Evolutionary conservation across 176 grass and related monocot genomes (phyloP), one percentile per base, ranked within the genome.

Genomic region (Oryza officinalis): DNA sequence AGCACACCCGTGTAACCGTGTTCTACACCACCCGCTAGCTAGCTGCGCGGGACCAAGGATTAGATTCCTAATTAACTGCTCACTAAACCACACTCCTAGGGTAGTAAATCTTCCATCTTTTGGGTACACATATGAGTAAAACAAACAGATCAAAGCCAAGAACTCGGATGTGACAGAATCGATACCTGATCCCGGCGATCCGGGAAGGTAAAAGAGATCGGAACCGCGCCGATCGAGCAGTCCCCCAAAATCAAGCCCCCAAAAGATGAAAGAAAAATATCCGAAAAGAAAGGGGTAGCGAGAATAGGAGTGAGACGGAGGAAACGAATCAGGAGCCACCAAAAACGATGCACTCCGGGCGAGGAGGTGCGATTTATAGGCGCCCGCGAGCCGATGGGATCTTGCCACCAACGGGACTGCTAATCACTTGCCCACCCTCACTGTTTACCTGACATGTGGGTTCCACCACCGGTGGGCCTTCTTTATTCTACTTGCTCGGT

Each of bases 161-260:
- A 61, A 61, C 22, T 11, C 8, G 8, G 57, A 60, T n/a, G 57
- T 2, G 22, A 1, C 50, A 54, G 5, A 25, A 57, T 4, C 4
- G 2, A n/a, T 68, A 87, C 85, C 85, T 75, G 69, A 67, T 86
- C 77, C 60, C 69, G 59, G 44, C 11, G 60, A 80, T 43, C 43
- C 32, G 45, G 18, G 61, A 74, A 17, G 45, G 30, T 11, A 8
- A 13, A 18, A 65, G 57, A 22, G n/a, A 35, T 2, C 14, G 25
- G 25, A 31, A 14, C 80, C 22, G n/a, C 2, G 32, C 8, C 22
- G 50, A 71, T 22, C 17, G 47, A 72, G 12, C 37, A 57, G 67
- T 0, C 13, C 10, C 33, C 33, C 5, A 35, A 65, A 77, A 5
- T 35, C 69, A 2, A 79, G 2, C 4, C n/a, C n/a, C 4, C 3